A percentile compares a stretch with the other conserved stretches of the same genome.
phyloP scores from a whole-genome alignment of 257 asterid species.

The Solanum okadae region DNA sequence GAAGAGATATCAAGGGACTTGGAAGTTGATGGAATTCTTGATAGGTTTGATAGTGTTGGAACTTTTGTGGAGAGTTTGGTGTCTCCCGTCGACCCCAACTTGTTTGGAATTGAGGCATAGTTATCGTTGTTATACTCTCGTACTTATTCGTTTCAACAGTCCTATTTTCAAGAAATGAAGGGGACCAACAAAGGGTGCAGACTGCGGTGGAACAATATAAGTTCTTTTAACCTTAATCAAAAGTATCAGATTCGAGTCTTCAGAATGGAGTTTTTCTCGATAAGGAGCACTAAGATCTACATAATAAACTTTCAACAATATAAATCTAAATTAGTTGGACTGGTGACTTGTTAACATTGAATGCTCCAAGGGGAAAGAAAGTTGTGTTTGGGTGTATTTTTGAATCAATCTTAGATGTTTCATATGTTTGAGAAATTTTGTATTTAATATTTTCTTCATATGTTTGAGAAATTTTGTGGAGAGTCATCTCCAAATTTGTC shows the following conservation, averaged over 20 bases:
- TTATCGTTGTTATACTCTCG: background rate
- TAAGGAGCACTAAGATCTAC: background rate
- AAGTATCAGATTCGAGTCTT: background rate
- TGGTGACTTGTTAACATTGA: background rate
- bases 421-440: no score
- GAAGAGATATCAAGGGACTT: slow-evolving; percentile 2
- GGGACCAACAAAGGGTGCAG: background rate
- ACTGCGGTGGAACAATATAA: background rate
- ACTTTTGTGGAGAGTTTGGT: slow-evolving; percentile 23
- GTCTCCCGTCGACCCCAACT: background rate
- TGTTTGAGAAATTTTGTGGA: background rate
- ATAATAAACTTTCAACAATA: background rate
- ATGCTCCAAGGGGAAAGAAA: background rate
- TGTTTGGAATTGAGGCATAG: background rate
- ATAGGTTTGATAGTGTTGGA: slow-evolving; percentile 3
- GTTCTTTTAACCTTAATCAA: background rate
- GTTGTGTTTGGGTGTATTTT: background rate
- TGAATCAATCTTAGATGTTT: background rate
- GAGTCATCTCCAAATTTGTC: background rate
- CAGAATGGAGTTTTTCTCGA: background rate
- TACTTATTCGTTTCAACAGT: background rate
- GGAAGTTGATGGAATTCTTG: slow-evolving; percentile 13
- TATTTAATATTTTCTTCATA: background rate
- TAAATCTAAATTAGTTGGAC: background rate
- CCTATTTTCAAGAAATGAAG: background rate